Evolutionary conservation across 2,329 filamentous ascomycete species (phyloP).

Genomic region (Nemania sp.): DNA sequence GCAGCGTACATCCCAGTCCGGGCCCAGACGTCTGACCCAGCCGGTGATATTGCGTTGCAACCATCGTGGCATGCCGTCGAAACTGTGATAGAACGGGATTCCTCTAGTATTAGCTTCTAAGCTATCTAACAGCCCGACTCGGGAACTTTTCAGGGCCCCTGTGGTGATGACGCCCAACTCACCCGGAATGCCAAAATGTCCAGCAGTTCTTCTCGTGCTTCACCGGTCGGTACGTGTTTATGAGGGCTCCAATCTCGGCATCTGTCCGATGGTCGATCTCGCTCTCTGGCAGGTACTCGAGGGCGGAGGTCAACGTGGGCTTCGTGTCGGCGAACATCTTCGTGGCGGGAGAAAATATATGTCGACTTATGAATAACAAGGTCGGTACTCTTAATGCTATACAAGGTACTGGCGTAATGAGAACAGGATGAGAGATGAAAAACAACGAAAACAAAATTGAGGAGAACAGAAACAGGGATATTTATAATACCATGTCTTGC

Average conservation of each 20-base stretch:
- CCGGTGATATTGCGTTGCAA: not conserved
- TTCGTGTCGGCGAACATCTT: not conserved
- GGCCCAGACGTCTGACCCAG: conserved; percentile 10
- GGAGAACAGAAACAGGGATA: too few relatives aligned
- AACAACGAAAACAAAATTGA: too few relatives aligned
- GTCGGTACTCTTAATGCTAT: not conserved
- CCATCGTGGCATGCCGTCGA: not conserved
- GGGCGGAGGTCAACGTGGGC: conserved; percentile 10
- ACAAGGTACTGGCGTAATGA: too few relatives aligned
- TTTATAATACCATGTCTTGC: too few relatives aligned
- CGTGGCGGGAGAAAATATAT: not conserved
- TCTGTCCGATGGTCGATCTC: conserved; percentile 7
- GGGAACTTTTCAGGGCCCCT: not conserved
- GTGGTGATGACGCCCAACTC: not conserved
- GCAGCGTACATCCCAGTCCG: conserved; percentile 12
- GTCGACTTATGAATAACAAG: not conserved
- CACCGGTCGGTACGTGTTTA: conserved; percentile 4
- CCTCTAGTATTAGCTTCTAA: not conserved
- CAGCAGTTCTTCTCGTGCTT: conserved; percentile 14
- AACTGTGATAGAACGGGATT: not conserved
- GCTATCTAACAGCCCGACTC: not conserved
- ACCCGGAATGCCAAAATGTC: conserved; percentile 15
- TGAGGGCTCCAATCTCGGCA: conserved; percentile 7
- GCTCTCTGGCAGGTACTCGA: conserved; percentile 5
- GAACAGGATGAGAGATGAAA: too few relatives aligned